Percentiles rank a stretch among this genome's conserved stretches.
These are phyloP conservation scores for Tagetes patula DNA, from an alignment of 129 eudicot species.

Conservation along the genomic window DNA sequence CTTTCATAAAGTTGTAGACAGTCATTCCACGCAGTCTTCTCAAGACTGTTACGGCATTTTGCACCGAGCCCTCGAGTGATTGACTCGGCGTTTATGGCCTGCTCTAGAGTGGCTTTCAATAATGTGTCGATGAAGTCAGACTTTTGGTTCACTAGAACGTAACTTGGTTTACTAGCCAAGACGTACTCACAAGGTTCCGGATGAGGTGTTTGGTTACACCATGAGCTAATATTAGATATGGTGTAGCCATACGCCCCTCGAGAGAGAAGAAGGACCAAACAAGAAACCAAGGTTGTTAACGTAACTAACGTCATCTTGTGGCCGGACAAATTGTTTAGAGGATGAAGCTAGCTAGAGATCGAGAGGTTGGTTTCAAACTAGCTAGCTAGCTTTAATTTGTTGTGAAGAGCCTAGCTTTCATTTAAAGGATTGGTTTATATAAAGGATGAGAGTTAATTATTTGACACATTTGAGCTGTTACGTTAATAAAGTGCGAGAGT, in stretches of 20 bases:
- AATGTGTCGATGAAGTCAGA: constrained; percentile 50
- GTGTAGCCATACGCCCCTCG: constrained; percentile 27
- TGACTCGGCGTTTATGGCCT: constrained; percentile 25
- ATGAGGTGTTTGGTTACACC: constrained; percentile 73
- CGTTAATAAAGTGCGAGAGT: no score
- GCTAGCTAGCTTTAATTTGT: no score
- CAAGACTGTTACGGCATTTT: constrained; percentile 38
- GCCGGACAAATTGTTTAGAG: not conserved
- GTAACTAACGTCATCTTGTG: constrained; percentile 12
- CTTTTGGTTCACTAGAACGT: constrained; percentile 33
- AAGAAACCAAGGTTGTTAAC: constrained; percentile 24
- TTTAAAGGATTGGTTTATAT: no score
- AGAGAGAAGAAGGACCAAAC: constrained; percentile 23
- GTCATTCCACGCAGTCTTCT: constrained; percentile 71
- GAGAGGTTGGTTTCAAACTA: no score
- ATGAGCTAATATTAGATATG: constrained; percentile 40
- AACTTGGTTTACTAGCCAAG: constrained; percentile 40
- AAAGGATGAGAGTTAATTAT: no score
- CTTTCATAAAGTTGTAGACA: constrained; percentile 60
- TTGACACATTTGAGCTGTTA: no score
- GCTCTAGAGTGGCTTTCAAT: constrained; percentile 42
- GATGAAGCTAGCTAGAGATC: not conserved
- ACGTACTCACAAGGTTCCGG: constrained; percentile 59
- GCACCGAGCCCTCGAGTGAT: constrained; percentile 40
- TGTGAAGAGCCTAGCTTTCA: no score